Conservation (phyloP, 352 stramenopile genomes). For the Pythium sp. region DNA sequence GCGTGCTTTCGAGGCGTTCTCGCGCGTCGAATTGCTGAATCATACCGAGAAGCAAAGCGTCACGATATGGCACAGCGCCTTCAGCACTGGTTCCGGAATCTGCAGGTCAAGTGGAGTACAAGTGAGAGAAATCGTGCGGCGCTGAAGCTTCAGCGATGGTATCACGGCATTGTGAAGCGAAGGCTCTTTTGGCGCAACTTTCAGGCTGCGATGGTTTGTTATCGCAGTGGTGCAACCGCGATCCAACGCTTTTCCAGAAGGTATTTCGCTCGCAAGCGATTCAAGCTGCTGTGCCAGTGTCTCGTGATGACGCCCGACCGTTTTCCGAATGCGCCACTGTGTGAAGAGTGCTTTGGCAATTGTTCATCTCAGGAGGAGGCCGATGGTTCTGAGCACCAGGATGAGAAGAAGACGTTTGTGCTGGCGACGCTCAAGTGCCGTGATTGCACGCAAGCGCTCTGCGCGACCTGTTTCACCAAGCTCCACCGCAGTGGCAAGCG, state of each 20-base stretch:
- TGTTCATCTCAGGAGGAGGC: neutral
- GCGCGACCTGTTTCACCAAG: constrained; percentile 22
- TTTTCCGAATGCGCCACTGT: constrained; percentile 35
- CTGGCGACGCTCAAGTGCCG: constrained; percentile 30
- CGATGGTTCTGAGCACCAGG: neutral
- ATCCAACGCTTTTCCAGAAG: neutral
- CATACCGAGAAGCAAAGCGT: constrained; percentile 18
- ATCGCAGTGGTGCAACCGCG: neutral
- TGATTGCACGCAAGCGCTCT: constrained; percentile 30
- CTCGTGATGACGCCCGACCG: constrained; percentile 19
- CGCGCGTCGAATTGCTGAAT: constrained; percentile 18
- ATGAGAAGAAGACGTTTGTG: neutral
- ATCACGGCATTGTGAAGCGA: constrained; percentile 12
- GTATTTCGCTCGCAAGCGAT: constrained; percentile 8
- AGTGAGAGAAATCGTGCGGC: constrained; percentile 20
- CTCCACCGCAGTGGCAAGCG: constrained; percentile 32
- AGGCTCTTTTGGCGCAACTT: constrained; percentile 26
- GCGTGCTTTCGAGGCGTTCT: constrained; percentile 14
- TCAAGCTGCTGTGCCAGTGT: neutral
- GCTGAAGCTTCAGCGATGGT: constrained; percentile 28
- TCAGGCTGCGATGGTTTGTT: constrained; percentile 12
- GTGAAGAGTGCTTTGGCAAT: constrained; percentile 27
- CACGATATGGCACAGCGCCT: constrained; percentile 20
- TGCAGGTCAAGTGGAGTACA: constrained; percentile 21
- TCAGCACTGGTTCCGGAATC: constrained; percentile 22